Evolutionary conservation across 2,329 filamentous ascomycete species (phyloP).

Genomic region (Verticillium isaacii): DNA sequence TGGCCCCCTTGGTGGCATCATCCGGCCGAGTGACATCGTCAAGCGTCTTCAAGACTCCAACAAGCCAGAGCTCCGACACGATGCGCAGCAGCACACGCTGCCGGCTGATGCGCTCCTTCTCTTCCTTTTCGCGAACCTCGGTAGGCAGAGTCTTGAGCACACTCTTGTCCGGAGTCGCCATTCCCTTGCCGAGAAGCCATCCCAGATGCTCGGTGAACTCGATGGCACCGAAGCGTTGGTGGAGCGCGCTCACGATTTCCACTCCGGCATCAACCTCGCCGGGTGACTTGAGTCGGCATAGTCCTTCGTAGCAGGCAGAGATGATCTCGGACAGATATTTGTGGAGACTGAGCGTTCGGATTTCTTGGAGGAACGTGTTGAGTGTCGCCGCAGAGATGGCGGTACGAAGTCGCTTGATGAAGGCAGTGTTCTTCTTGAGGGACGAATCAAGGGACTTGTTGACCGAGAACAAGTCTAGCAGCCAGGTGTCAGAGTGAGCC

Average conservation of each 20-base stretch:
- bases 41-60: slow-evolving; percentile 79
- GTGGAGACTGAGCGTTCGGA: slow-evolving; percentile 83
- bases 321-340: slow-evolving; percentile 98
- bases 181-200: slow-evolving; percentile 86
- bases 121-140: slow-evolving; percentile 88
- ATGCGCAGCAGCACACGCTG: slow-evolving; percentile 84
- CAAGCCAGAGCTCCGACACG: slow-evolving; percentile 93
- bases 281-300: slow-evolving; percentile 85
- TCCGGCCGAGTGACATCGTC: slow-evolving; percentile 60
- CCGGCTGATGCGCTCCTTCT: slow-evolving; percentile 84
- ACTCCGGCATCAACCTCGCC: slow-evolving; percentile 90
- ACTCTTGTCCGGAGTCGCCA: slow-evolving; percentile 85
- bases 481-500: slow-evolving; percentile 12
- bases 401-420: slow-evolving; percentile 93
- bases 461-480: slow-evolving; percentile 70
- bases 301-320: slow-evolving; percentile 88
- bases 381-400: slow-evolving; percentile 77
- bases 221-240: slow-evolving; percentile 85
- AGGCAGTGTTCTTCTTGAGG: slow-evolving; percentile 96
- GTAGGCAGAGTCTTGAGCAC: slow-evolving; percentile 71
- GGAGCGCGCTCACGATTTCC: slow-evolving; percentile 90
- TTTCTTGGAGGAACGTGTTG: slow-evolving; percentile 82
- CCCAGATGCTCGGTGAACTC: slow-evolving; percentile 91
- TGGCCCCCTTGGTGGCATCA: slow-evolving; percentile 55
- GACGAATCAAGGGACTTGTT: slow-evolving; percentile 84